phyloP scores from a whole-genome alignment of 2,329 filamentous ascomycete species.

The Zalaria obscura region DNA sequence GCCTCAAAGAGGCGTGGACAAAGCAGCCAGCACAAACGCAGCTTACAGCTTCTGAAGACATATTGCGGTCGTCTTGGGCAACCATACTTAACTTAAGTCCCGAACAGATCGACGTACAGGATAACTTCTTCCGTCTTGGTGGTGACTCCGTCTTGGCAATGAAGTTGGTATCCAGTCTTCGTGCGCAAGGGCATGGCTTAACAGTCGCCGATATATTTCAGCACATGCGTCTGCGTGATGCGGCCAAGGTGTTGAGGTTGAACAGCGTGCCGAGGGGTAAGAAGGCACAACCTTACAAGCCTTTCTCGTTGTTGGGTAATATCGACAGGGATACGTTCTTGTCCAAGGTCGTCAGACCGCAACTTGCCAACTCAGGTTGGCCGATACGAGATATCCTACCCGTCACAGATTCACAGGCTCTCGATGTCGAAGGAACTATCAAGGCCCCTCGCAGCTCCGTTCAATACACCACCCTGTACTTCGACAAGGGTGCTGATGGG shows the following conservation, averaged over 20 bases:
- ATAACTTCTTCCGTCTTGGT: constrained; percentile 47
- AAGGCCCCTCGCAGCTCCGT: constrained; percentile 45
- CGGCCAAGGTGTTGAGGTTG: constrained; percentile 37
- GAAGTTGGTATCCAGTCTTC: constrained; percentile 42
- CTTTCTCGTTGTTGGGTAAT: constrained; percentile 37
- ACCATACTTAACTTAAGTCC: constrained; percentile 30
- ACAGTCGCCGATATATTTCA: constrained; percentile 43
- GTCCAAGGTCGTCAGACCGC: constrained; percentile 33
- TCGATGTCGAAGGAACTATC: constrained; percentile 39
- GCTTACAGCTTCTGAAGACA: constrained; percentile 21
- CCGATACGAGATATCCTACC: constrained; percentile 13
- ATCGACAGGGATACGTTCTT: constrained; percentile 30
- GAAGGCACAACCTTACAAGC: constrained; percentile 19
- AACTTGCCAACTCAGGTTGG: constrained; percentile 31
- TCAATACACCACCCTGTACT: constrained; percentile 51
- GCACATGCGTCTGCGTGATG: constrained; percentile 31
- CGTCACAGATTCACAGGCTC: constrained; percentile 11
- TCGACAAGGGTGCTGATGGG: constrained; percentile 37
- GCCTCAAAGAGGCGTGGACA: constrained; percentile 19
- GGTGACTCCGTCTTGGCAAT: constrained; percentile 48
- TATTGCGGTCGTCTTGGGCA: constrained; percentile 35
- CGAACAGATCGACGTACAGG: constrained; percentile 36
- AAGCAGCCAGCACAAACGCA: constrained; percentile 14
- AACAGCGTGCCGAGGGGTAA: constrained; percentile 5
- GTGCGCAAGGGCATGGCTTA: constrained; percentile 33